Conservation (phyloP, 148 eudicot species). For the Talinum fruticosum region DNA sequence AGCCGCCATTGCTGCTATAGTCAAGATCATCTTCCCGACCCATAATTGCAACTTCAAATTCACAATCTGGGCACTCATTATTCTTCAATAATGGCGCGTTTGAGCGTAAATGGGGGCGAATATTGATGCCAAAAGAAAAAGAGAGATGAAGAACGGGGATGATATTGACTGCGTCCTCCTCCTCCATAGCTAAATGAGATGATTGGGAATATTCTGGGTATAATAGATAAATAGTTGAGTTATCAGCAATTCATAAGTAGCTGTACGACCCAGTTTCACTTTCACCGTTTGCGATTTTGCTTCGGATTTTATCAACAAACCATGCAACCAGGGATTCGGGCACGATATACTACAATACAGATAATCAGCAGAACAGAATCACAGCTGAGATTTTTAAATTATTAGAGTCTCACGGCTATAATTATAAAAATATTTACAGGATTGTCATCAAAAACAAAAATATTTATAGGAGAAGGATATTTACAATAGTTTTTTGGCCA, state of each 20-base stretch:
- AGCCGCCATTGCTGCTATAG: constrained; percentile 14
- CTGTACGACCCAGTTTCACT: background rate
- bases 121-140: background rate
- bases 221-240: too few species aligned
- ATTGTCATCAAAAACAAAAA: too few species aligned
- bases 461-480: too few species aligned
- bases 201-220: background rate
- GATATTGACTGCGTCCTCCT: background rate
- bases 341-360: too few species aligned
- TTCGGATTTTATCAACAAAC: too few species aligned
- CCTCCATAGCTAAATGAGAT: background rate
- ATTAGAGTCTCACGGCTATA: too few species aligned
- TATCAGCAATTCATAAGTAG: background rate
- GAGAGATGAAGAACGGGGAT: background rate
- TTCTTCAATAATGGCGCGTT: background rate
- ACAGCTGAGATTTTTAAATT: too few species aligned
- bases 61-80: background rate
- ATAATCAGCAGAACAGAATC: too few species aligned
- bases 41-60: background rate
- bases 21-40: constrained; percentile 4
- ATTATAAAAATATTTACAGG: too few species aligned
- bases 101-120: background rate
- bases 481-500: too few species aligned
- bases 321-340: too few species aligned
- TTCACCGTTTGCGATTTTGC: background rate